These are phyloP conservation scores for Chloranthus sessilifolius DNA, from an alignment of 164 flowering plant genomes.

Conservation along the genomic window DNA sequence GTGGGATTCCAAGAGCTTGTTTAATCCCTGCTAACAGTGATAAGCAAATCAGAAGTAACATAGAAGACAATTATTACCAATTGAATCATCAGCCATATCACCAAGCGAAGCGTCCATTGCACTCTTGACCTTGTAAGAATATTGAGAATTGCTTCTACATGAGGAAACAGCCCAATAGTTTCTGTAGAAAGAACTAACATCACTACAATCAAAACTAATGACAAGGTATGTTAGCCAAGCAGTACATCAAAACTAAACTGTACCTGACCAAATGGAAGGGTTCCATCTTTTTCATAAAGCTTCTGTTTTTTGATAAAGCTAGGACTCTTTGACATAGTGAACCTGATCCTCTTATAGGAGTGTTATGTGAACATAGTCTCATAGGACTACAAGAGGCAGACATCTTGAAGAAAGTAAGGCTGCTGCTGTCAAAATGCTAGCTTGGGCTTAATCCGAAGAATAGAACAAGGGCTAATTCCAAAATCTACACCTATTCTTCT, in stretches of 20 bases:
- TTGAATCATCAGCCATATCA: slow-evolving; percentile 43
- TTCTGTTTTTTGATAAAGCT: slow-evolving; percentile 13
- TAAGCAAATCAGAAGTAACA: no score
- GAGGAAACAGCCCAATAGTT: slow-evolving; percentile 16
- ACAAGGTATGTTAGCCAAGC: not conserved
- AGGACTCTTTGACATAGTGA: slow-evolving; percentile 16
- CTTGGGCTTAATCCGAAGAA: slow-evolving; percentile 1
- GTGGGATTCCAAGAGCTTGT: no score
- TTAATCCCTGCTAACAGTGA: no score
- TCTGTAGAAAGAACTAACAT: slow-evolving; percentile 19
- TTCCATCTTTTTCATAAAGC: slow-evolving; percentile 12
- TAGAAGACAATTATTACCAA: slow-evolving; percentile 31
- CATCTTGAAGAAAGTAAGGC: slow-evolving; percentile 25
- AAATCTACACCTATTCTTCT: not conserved
- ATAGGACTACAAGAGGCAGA: slow-evolving; percentile 39
- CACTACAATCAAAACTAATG: not conserved
- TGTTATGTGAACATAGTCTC: slow-evolving; percentile 20
- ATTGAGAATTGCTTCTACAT: slow-evolving; percentile 9
- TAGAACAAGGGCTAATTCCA: not conserved
- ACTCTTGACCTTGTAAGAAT: slow-evolving; percentile 30
- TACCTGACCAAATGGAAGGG: slow-evolving; percentile 34
- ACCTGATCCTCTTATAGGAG: slow-evolving; percentile 21
- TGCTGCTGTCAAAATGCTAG: not conserved
- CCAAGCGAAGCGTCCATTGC: slow-evolving; percentile 82
- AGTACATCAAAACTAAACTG: not conserved